Base-by-base conservation (phyloP, 1,284 basidiomycete species). In the Sporisorium exsertum region DNA sequence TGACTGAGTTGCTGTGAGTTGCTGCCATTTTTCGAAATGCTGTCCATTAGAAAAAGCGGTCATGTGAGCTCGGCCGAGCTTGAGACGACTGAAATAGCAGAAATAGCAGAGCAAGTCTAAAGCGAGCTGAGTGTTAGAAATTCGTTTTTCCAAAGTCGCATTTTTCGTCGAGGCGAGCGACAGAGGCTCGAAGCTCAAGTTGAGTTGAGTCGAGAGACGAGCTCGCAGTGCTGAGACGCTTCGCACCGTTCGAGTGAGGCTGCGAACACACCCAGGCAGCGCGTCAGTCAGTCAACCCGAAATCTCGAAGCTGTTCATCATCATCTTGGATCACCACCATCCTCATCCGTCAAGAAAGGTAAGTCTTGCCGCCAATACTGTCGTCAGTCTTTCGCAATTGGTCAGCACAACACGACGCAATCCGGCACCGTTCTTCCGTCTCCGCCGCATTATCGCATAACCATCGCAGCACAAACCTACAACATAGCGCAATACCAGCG, bases 311-410 rank as follows among this genome's bases (percentile, higher is more conserved):
- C 59, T 55, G 51, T 29, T 66, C 69, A 27, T 16, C 64, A 63
- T 67, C 70, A 68, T 68, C 58, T 59, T 54, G 46, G 47, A 64
- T 68, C 71, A 68, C 71, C 65, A 73, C 71, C 71, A 73, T 73
- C 65, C 66, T 63, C 60, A 60, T 46, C 62, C 64, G 40, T 73
- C 65, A 73, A 72, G 70, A 67, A 64, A 72, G 70, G 70, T 72
- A 64, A 67, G 70, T 72, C 8, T 27, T 37, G 58, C 58, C 47
- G 45, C 32, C 54, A 20, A 22, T 29, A 45, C 13, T 58, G 32
- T 57, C 61, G n/a, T 43, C 49, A 37, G 49, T 64, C 57, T 64
- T 52, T 60, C 57, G 55, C 66, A 57, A 7, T 49, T 49, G 20
- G 47, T 50, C 26, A 53, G 27, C 43, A 47, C 33, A 9, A 33